Conservation (phyloP, 148 eudicot genomes). For the Amaranthus cruentus region DNA sequence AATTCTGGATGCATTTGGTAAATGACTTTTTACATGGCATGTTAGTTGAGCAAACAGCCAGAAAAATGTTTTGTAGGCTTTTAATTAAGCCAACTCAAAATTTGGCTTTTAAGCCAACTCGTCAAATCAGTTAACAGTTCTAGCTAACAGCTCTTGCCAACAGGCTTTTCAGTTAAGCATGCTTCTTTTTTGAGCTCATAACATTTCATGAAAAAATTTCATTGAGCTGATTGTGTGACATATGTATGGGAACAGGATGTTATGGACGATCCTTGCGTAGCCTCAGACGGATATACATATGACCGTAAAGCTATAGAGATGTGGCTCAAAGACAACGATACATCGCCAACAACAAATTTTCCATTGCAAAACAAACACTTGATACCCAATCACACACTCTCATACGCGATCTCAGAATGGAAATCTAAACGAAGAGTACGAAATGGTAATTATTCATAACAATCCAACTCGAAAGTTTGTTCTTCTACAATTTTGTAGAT, state of each 20-base stretch:
- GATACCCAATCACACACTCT: slow-evolving; percentile 65
- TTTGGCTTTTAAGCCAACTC: too few species aligned
- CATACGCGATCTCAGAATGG: slow-evolving; percentile 73
- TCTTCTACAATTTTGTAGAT: slow-evolving; percentile 15
- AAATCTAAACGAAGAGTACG: slow-evolving; percentile 34
- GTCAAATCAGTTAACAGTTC: too few species aligned
- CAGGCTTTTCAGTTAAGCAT: too few species aligned
- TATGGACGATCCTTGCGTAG: slow-evolving; percentile 87
- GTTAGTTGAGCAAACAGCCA: too few species aligned
- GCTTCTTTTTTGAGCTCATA: background rate
- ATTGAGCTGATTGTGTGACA: background rate
- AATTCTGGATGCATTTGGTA: too few species aligned
- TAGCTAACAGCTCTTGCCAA: too few species aligned
- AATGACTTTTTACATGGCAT: too few species aligned
- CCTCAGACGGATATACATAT: slow-evolving; percentile 86
- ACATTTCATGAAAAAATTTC: too few species aligned
- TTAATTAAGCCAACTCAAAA: too few species aligned
- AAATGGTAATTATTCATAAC: slow-evolving; percentile 1
- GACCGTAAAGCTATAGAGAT: slow-evolving; percentile 70
- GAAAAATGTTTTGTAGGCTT: too few species aligned
- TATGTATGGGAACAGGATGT: slow-evolving; percentile 43
- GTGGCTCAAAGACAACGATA: slow-evolving; percentile 65
- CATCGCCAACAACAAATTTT: slow-evolving; percentile 71
- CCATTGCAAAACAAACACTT: slow-evolving; percentile 50
- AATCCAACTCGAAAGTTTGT: background rate